Base-by-base conservation (phyloP, 805 yeast species). In the Teunomyces pallodes region DNA sequence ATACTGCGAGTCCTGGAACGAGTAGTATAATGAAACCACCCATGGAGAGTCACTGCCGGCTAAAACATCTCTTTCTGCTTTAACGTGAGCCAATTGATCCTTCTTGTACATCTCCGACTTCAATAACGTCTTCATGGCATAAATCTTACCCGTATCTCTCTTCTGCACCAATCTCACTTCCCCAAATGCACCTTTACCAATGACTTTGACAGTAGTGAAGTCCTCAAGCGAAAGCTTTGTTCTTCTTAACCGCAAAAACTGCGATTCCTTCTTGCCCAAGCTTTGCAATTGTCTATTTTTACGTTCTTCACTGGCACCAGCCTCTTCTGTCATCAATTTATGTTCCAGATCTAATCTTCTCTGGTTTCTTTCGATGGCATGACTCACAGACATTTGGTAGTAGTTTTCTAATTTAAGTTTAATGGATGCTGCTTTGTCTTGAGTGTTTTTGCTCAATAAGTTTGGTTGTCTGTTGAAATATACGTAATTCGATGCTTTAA, bases 151-250 rank as follows among this genome's bases (percentile, higher is more conserved):
- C 0, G 94, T 86, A 67, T 94, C 99, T 46, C 75, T 77, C 74
- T 91, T 92, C 62, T 94, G 97, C 10, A 94, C 98, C 46, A 94
- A 74, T 53, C 97, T 80, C 31, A 94, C 99, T 62, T 90, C 97
- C 52, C 99, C 99, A 72, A 94, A 94, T 0, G 99, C 97, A 54
- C 99, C 99, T 65, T 94, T 94, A 43, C 99, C 99, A 17, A 77
- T 81, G 31, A 87, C 96, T 67, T 90, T 90, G 46, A 90, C 95
- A 1, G 97, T 90, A 50, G 76, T 80, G 69, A 90, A 88, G 69
- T 90, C 97, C 36, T 86, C 94, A 38, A 90, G 72, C 1, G 90
- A 79, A 46, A 90, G 74, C 60, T 90, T 80, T 0, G 97, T 90
- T 65, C 97, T 80, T 56, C 97, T 74, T 47, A 90, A 76, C 53